phyloP scores from a whole-genome alignment of 2,329 filamentous ascomycete genomes.

The Emmonsiellopsis sp. region DNA sequence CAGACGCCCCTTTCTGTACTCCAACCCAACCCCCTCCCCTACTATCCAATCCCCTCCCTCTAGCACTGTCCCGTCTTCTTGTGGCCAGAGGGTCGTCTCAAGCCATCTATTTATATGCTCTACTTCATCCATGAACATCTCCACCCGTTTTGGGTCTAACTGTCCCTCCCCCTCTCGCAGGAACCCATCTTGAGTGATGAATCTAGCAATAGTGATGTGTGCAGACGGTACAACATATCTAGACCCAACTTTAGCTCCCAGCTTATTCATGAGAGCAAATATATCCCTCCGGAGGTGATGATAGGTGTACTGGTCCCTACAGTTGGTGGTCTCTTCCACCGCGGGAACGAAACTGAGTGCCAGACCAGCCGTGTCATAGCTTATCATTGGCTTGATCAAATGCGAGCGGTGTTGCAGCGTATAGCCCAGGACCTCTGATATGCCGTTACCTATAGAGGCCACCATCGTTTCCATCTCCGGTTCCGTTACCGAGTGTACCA shows the following conservation, averaged over 20 bases:
- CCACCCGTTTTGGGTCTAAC: constrained; percentile 46
- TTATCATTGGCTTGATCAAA: constrained; percentile 72
- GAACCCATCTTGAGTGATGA: constrained; percentile 58
- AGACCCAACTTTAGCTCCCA: constrained; percentile 62
- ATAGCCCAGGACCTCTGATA: constrained; percentile 56
- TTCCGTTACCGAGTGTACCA: constrained; percentile 68
- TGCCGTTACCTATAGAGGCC: constrained; percentile 41
- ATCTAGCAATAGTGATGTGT: constrained; percentile 80
- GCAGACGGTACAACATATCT: constrained; percentile 84
- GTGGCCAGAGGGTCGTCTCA: constrained; percentile 60
- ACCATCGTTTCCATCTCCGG: constrained; percentile 59
- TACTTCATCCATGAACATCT: constrained; percentile 58
- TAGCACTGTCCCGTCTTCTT: constrained; percentile 30
- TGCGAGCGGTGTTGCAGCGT: constrained; percentile 59
- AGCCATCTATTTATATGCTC: constrained; percentile 73
- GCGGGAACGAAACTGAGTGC: constrained; percentile 83
- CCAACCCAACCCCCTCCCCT: constrained; percentile 75
- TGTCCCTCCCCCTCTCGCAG: constrained; percentile 24
- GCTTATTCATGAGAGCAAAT: constrained; percentile 51
- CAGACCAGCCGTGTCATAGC: constrained; percentile 75
- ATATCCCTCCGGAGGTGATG: constrained; percentile 81
- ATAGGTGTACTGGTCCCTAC: constrained; percentile 65
- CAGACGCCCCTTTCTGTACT: constrained; percentile 62
- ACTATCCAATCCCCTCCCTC: constrained; percentile 68
- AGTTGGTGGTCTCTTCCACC: constrained; percentile 46